Conservation (phyloP, 2,329 filamentous ascomycete species). For the Cladorrhinum sp. region DNA sequence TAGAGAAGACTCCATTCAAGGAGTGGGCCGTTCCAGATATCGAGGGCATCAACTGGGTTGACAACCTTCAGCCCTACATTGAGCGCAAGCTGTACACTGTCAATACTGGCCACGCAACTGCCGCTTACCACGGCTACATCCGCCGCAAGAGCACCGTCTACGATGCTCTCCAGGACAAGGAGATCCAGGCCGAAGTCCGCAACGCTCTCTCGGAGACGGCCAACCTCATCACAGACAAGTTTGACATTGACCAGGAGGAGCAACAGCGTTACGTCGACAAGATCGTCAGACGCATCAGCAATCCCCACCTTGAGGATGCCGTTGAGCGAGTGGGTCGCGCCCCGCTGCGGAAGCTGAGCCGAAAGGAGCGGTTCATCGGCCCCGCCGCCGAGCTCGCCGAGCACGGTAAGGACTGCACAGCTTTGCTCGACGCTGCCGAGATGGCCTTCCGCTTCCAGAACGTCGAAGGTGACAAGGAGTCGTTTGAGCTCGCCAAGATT, state of each 20-base stretch:
- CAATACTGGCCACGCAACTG: slow-evolving; percentile 96
- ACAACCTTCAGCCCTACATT: slow-evolving; percentile 89
- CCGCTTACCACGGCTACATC: slow-evolving; percentile 91
- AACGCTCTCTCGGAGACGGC: slow-evolving; percentile 83
- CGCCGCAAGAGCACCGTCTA: slow-evolving; percentile 83
- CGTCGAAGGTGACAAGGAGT: slow-evolving; percentile 88
- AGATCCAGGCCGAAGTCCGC: slow-evolving; percentile 76
- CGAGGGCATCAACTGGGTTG: slow-evolving; percentile 88
- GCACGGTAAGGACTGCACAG: slow-evolving; percentile 67
- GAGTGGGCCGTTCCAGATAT: slow-evolving; percentile 69
- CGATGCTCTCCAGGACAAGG: slow-evolving; percentile 77
- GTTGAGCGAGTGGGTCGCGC: slow-evolving; percentile 95
- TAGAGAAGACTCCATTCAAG: slow-evolving; percentile 82
- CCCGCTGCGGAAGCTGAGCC: slow-evolving; percentile 86
- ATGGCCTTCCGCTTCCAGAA: slow-evolving; percentile 95
- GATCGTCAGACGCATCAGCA: slow-evolving; percentile 90
- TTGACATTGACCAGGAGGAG: slow-evolving; percentile 69
- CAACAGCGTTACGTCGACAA: slow-evolving; percentile 86
- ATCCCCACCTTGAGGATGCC: slow-evolving; percentile 86
- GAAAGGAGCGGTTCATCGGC: slow-evolving; percentile 94
- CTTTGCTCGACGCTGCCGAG: slow-evolving; percentile 79
- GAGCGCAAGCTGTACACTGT: slow-evolving; percentile 99
- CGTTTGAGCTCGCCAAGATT: slow-evolving; percentile 77
- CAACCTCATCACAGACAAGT: slow-evolving; percentile 80
- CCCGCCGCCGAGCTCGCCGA: slow-evolving; percentile 88